These are phyloP conservation scores for Rhazya stricta DNA, from an alignment of 257 asterid species.

Conservation along the genomic window DNA sequence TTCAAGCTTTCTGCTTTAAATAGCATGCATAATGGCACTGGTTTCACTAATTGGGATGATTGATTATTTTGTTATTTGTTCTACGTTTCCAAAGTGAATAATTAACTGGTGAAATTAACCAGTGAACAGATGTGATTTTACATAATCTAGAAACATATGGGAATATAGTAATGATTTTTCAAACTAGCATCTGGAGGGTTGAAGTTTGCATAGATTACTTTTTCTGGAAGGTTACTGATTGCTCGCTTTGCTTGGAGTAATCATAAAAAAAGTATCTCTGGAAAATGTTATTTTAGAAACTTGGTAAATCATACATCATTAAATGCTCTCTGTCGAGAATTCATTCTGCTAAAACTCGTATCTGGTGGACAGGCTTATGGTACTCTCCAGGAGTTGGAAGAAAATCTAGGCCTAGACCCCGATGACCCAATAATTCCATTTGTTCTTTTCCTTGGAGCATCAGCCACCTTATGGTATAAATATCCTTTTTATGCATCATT, in stretches of 20 bases:
- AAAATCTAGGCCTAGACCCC: slow-evolving; percentile 67
- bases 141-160: background rate
- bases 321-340: background rate
- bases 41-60: background rate
- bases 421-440: slow-evolving; percentile 71
- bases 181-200: background rate
- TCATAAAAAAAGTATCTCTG: background rate
- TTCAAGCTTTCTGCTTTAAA: background rate
- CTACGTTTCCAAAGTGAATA: background rate
- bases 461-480: slow-evolving; percentile 71
- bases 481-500: slow-evolving; percentile 20
- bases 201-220: background rate
- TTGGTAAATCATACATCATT: background rate
- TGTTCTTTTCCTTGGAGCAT: slow-evolving; percentile 61
- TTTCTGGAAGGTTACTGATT: background rate
- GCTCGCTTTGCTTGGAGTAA: background rate
- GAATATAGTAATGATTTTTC: background rate
- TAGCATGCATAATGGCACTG: background rate
- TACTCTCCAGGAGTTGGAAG: slow-evolving; percentile 59
- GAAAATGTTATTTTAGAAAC: background rate
- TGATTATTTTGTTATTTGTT: background rate
- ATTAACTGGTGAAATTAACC: background rate
- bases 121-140: background rate
- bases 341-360: slow-evolving; percentile 13
- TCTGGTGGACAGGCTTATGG: slow-evolving; percentile 46